Evolutionary conservation across 257 asterid genomes (phyloP).

Genomic region (Gentiana straminea): DNA sequence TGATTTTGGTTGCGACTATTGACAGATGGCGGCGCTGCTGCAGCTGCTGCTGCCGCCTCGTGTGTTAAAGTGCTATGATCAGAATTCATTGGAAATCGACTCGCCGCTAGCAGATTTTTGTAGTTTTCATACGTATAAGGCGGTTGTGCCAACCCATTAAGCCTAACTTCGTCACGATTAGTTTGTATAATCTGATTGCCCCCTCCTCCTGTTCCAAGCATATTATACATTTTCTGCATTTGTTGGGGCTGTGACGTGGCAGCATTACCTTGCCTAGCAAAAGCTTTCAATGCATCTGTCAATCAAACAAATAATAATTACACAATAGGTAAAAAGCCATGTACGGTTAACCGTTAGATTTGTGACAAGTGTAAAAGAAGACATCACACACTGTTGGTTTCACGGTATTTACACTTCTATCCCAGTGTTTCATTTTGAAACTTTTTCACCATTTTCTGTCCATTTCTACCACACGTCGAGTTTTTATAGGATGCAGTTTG

Average conservation of each 20-base stretch:
- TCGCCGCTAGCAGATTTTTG: slow-evolving; percentile 55
- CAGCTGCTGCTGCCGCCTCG: slow-evolving; percentile 16
- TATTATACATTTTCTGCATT: slow-evolving; percentile 22
- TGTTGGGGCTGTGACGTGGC: slow-evolving; percentile 45
- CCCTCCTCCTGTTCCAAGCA: slow-evolving; percentile 31
- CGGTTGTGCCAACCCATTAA: slow-evolving; percentile 65
- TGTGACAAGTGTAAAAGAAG: background rate
- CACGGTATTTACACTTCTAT: no score
- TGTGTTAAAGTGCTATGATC: slow-evolving; percentile 30
- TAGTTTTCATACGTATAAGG: slow-evolving; percentile 56
- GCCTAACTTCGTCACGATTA: slow-evolving; percentile 43
- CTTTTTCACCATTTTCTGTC: no score
- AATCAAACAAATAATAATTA: background rate
- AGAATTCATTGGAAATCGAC: slow-evolving; percentile 73
- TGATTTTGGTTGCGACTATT: slow-evolving; percentile 29
- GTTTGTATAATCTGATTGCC: slow-evolving; percentile 45
- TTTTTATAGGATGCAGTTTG: no score
- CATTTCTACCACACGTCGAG: no score
- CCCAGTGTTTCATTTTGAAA: no score
- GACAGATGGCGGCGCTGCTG: slow-evolving; percentile 22
- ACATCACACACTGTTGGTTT: no score
- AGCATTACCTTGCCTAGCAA: slow-evolving; percentile 37
- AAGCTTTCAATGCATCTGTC: slow-evolving; percentile 79
- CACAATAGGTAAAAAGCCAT: background rate
- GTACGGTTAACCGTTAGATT: background rate